Percentiles rank a stretch among this genome's conserved stretches.
phyloP scores from a whole-genome alignment of 768 basidiomycete species.

The Amanita phalloides region DNA sequence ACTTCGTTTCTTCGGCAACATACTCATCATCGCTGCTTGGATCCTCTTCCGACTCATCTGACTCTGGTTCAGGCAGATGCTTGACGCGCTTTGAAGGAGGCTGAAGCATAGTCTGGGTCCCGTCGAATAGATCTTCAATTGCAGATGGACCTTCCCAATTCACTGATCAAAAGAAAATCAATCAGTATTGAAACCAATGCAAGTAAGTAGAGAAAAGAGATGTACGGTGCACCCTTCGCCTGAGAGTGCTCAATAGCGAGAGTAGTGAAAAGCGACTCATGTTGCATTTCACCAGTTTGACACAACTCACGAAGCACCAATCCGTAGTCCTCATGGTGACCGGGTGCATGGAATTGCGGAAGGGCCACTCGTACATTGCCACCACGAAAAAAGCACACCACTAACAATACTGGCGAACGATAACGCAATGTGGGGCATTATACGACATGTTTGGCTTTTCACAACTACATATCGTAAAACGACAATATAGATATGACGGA shows the following conservation, averaged over 20 bases:
- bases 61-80: conserved; percentile 5
- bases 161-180: conserved; percentile 8
- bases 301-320: conserved; percentile 2
- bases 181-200: conserved; percentile 9
- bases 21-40: conserved; percentile 65
- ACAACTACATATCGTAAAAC: conserved; percentile 21
- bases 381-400: conserved; percentile 5
- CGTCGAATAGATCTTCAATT: conserved; percentile 32
- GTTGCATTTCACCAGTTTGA: conserved; percentile 7
- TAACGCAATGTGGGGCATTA: conserved; percentile 13
- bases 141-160: conserved; percentile 59
- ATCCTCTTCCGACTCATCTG: conserved; percentile 39
- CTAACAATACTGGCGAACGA: conserved; percentile 5
- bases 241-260: conserved; percentile 9
- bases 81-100: not conserved
- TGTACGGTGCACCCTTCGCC: not conserved
- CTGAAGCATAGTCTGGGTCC: conserved; percentile 11
- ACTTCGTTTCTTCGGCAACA: conserved; percentile 29
- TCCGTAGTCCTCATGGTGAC: not conserved
- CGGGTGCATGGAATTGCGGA: conserved; percentile 10
- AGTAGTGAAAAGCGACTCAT: conserved; percentile 15
- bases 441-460: conserved; percentile 21
- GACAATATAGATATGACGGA: conserved; percentile 6
- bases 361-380: conserved; percentile 1
- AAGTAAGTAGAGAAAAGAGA: not conserved